Evolutionary conservation across 192 early-diverging fungal genomes (phyloP), one percentile per base, ranked within the genome.

Genomic region (Entomortierella lignicola): DNA sequence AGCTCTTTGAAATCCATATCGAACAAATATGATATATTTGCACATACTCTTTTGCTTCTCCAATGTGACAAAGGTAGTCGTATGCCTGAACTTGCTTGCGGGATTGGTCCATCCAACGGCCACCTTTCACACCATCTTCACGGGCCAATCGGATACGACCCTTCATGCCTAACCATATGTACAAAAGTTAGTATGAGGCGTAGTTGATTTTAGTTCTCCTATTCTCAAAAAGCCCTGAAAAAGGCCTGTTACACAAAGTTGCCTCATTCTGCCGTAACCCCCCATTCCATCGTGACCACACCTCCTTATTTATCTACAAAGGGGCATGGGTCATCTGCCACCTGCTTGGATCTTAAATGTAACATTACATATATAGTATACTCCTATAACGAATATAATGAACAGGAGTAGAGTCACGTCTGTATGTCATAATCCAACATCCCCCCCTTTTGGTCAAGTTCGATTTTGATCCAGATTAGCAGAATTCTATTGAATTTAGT

Each of bases 11-110:
- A n/a, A n/a, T n/a, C n/a, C n/a, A n/a, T n/a, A n/a, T n/a, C n/a
- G n/a, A n/a, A n/a, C n/a, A n/a, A n/a, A n/a, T n/a, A n/a, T n/a
- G n/a, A n/a, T n/a, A n/a, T n/a, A n/a, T n/a, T n/a, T n/a, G n/a
- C n/a, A 55, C 83, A 60, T 87, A 99, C 93, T 99, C 96, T 87
- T 97, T 99, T 15, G 98, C 98, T 85, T 99, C 98, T 55, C 96
- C 93, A 59, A 99, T 94, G 69, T 98, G 98, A 68, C 98, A 99
- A 7, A 99, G 88, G 68, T 99, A 99, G 85, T 99, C 98, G 82
- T 98, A 98, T n/a, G 97, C 97, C 34, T 95, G 94, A 42, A 98
- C 71, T 52, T 96, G 91, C 50, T 88, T 89, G 55, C 98, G 84
- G 81, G 95, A 92, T 31, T 91, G 70, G 77, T 99, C 98, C 87